These are phyloP conservation scores for Raphanus raphanistrum DNA, from an alignment of 345 rosid genomes.

Conservation along the genomic window DNA sequence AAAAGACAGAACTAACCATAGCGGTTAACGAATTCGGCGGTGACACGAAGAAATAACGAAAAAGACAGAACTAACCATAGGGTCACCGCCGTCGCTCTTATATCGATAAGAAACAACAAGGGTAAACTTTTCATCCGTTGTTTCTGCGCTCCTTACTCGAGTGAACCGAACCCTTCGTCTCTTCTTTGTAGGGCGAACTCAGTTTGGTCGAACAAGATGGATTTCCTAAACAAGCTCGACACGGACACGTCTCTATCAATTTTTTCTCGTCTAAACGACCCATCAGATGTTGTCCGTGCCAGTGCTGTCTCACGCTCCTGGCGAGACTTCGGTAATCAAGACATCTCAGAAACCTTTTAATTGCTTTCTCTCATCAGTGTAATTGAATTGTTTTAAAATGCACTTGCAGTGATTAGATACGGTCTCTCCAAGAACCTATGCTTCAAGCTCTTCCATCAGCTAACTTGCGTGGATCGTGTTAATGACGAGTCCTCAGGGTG, in stretches of 20 bases:
- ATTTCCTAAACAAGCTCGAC: slow-evolving; percentile 56
- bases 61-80: too few species aligned
- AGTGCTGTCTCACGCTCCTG: slow-evolving; percentile 67
- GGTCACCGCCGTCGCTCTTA: too few species aligned
- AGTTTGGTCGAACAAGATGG: slow-evolving; percentile 23
- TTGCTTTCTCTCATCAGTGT: not conserved
- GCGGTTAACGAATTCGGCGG: too few species aligned
- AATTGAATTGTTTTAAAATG: not conserved
- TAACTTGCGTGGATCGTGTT: slow-evolving; percentile 51
- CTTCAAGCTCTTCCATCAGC: slow-evolving; percentile 62
- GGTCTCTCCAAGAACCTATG: slow-evolving; percentile 69
- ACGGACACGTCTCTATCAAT: slow-evolving; percentile 51
- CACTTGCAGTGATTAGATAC: slow-evolving; percentile 26
- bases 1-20: too few species aligned
- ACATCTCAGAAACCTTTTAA: too few species aligned
- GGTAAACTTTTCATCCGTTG: too few species aligned
- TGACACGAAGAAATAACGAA: too few species aligned
- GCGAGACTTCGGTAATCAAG: slow-evolving; percentile 59
- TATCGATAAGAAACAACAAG: too few species aligned
- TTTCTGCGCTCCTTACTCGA: too few species aligned
- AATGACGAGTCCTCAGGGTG: slow-evolving; percentile 20
- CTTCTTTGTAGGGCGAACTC: too few species aligned
- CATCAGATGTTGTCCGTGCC: slow-evolving; percentile 64
- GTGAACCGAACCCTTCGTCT: too few species aligned
- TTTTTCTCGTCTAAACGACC: slow-evolving; percentile 54